Evolutionary conservation across 2,329 filamentous ascomycete genomes (phyloP).

Genomic region (Metarhizium robertsii): DNA sequence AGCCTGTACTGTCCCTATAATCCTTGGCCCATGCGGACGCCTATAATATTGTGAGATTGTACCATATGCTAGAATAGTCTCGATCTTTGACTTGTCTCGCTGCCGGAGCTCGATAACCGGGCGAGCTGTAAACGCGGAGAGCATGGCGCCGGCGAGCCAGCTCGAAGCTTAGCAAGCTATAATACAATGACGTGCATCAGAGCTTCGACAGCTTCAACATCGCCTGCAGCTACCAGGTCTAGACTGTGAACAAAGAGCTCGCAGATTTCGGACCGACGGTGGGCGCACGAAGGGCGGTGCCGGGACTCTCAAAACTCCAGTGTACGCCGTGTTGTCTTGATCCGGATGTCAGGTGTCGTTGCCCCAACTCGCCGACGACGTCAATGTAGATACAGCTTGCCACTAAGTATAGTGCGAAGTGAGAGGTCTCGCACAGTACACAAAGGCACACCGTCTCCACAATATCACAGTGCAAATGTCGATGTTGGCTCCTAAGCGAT

Average conservation of each 20-base stretch:
- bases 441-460: not conserved
- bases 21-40: not conserved
- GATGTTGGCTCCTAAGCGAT: not conserved
- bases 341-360: not conserved
- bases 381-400: slow-evolving; percentile 11
- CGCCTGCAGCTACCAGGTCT: not conserved
- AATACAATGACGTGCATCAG: slow-evolving; percentile 21
- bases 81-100: slow-evolving; percentile 94
- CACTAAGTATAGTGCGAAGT: not conserved
- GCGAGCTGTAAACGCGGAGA: slow-evolving; percentile 93
- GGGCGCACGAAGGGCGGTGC: not conserved
- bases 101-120: slow-evolving; percentile 94
- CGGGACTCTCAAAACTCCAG: not conserved
- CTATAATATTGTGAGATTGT: slow-evolving; percentile 14
- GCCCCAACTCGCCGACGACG: slow-evolving; percentile 14
- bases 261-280: not conserved
- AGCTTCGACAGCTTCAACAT: not conserved
- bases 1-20: not conserved
- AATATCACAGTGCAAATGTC: not conserved
- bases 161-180: slow-evolving; percentile 26
- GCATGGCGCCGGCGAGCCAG: slow-evolving; percentile 55
- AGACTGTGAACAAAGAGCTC: not conserved
- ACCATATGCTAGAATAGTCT: slow-evolving; percentile 89
- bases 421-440: not conserved
- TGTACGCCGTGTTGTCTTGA: not conserved